Conservation (phyloP, 257 asterid genomes). For the Solanum pinnatisectum region DNA sequence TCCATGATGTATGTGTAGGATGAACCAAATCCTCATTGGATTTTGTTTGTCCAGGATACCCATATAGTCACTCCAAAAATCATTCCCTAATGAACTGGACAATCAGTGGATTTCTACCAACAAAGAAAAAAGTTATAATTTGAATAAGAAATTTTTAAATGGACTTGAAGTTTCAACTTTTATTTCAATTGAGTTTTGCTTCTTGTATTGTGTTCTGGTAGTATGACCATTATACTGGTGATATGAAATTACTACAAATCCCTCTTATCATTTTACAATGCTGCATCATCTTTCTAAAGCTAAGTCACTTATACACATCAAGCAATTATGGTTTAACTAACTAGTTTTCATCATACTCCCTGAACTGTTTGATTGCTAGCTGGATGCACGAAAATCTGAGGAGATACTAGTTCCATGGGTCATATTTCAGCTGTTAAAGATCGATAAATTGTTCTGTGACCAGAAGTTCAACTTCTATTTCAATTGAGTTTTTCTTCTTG, state of each 20-base stretch:
- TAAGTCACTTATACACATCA: background rate
- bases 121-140: background rate
- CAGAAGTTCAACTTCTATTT: background rate
- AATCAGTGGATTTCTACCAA: background rate
- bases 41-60: background rate
- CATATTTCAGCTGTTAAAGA: background rate
- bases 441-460: background rate
- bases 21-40: background rate
- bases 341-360: background rate
- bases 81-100: background rate
- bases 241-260: background rate
- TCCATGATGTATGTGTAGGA: background rate
- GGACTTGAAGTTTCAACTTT: background rate
- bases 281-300: background rate
- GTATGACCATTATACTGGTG: background rate
- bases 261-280: background rate
- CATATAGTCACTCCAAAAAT: background rate
- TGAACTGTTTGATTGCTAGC: background rate
- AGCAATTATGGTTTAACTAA: background rate
- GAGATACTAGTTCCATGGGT: background rate
- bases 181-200: background rate
- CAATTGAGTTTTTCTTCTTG: background rate
- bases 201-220: background rate
- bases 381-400: background rate
- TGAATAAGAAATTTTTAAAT: background rate